Conservation (phyloP, 306 rosid species). For the Pachyrhizus erosus region DNA sequence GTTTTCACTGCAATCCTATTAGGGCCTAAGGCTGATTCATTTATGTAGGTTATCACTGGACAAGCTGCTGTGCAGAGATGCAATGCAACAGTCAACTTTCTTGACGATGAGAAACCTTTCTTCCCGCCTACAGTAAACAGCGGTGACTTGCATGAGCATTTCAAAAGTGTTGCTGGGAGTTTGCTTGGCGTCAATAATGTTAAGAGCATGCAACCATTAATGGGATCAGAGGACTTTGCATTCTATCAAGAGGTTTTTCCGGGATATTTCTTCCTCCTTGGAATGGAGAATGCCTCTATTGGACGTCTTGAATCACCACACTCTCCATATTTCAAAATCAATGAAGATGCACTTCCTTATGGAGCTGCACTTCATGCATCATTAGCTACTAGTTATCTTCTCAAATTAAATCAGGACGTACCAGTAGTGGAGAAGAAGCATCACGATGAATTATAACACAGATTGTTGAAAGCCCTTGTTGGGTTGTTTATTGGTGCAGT, state of each 20-base stretch:
- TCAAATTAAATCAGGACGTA: slow-evolving; percentile 46
- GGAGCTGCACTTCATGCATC: slow-evolving; percentile 98
- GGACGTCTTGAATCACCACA: slow-evolving; percentile 60
- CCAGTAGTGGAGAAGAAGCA: slow-evolving; percentile 41
- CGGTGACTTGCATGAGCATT: slow-evolving; percentile 63
- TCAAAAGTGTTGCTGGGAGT: slow-evolving; percentile 66
- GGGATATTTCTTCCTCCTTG: slow-evolving; percentile 80
- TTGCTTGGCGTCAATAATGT: slow-evolving; percentile 68
- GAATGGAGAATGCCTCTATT: slow-evolving; percentile 62
- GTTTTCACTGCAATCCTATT: slow-evolving; percentile 4
- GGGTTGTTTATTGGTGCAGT: slow-evolving; percentile 24
- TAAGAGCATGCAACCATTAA: slow-evolving; percentile 59
- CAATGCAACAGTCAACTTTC: slow-evolving; percentile 75
- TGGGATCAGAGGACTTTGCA: slow-evolving; percentile 93
- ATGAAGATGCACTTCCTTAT: slow-evolving; percentile 82
- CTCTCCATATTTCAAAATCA: slow-evolving; percentile 69
- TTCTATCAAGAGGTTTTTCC: slow-evolving; percentile 82
- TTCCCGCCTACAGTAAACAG: slow-evolving; percentile 82
- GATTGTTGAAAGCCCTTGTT: not conserved
- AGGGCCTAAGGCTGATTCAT: slow-evolving; percentile 29
- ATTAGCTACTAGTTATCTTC: slow-evolving; percentile 67
- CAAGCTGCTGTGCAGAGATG: slow-evolving; percentile 96
- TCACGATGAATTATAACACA: slow-evolving; percentile 69
- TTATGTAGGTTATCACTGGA: slow-evolving; percentile 72
- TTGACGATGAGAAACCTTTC: slow-evolving; percentile 54